Percentiles rank a stretch among this genome's conserved stretches.
Evolutionary conservation across 2,329 filamentous ascomycete genomes (phyloP).

Genomic region (Trichoderma afroharzianum): DNA sequence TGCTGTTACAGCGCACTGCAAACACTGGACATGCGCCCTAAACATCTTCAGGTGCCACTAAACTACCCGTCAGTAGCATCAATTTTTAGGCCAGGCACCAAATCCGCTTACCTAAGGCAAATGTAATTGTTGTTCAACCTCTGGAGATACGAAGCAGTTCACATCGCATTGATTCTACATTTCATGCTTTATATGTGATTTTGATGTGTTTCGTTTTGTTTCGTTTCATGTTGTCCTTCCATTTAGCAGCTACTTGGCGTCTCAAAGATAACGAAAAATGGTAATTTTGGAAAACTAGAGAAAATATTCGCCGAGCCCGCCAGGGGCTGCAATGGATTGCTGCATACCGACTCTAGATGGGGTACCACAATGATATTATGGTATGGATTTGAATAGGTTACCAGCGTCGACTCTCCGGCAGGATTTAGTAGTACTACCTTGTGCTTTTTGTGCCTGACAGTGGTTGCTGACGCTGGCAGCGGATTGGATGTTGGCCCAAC

Average conservation of each 20-base stretch:
- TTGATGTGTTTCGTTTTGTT: not conserved
- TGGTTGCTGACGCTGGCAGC: not conserved
- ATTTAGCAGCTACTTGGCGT: not conserved
- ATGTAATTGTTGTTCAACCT: not conserved
- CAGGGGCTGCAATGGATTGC: not conserved
- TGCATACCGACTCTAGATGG: not conserved
- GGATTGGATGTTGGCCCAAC: not conserved
- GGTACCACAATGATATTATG: not conserved
- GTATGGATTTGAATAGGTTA: not conserved
- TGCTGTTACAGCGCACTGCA: not conserved
- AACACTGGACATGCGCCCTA: not conserved
- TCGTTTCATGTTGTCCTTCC: not conserved
- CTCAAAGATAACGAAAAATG: not conserved
- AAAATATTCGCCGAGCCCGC: not conserved
- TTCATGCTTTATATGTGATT: not conserved
- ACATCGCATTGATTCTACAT: not conserved
- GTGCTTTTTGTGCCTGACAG: not conserved
- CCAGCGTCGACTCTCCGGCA: not conserved
- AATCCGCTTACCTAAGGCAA: not conserved
- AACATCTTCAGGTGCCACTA: not conserved
- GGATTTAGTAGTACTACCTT: not conserved
- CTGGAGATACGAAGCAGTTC: not conserved
- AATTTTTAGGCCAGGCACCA: not conserved
- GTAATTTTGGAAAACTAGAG: not conserved
- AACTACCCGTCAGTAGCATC: not conserved